Conservation (phyloP, 345 rosid species). For the Trapa incisa region DNA sequence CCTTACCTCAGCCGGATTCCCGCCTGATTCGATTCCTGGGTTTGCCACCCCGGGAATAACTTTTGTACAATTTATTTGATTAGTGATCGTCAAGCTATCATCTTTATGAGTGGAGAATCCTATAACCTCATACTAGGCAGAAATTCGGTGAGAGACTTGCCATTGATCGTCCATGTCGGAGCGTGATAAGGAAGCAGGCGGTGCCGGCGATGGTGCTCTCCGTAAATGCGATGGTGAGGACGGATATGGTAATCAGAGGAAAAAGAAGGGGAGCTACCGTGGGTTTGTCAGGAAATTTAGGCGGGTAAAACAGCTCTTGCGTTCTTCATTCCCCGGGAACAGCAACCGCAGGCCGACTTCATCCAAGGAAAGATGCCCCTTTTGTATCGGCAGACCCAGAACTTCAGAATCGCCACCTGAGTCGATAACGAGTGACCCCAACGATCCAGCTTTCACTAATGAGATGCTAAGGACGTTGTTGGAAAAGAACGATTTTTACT, state of each 20-base stretch:
- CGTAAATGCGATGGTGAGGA: not conserved
- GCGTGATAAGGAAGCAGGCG: conserved; percentile 1
- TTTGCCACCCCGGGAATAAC: not conserved
- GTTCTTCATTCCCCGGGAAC: conserved; percentile 11
- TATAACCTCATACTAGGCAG: not conserved
- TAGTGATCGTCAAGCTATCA: not conserved
- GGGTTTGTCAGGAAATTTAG: conserved; percentile 6
- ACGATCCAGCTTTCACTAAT: conserved; percentile 26
- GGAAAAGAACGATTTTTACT: conserved; percentile 41
- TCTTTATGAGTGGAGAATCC: conserved; percentile 2
- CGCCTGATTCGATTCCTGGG: not conserved
- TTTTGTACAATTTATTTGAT: not conserved
- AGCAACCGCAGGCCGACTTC: conserved; percentile 7
- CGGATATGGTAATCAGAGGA: not conserved
- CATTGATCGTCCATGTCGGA: conserved; percentile 12
- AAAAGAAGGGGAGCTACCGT: not conserved
- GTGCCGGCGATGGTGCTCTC: not conserved
- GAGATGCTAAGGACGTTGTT: conserved; percentile 36
- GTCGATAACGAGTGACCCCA: conserved; percentile 35
- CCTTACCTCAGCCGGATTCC: conserved; percentile 1
- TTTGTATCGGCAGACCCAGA: conserved; percentile 25
- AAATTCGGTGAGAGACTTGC: not conserved
- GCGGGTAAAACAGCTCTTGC: conserved; percentile 2
- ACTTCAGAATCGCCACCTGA: conserved; percentile 26
- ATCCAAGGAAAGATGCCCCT: conserved; percentile 16